Conservation (phyloP, 352 stramenopile genomes). For the Peronospora destructor region DNA sequence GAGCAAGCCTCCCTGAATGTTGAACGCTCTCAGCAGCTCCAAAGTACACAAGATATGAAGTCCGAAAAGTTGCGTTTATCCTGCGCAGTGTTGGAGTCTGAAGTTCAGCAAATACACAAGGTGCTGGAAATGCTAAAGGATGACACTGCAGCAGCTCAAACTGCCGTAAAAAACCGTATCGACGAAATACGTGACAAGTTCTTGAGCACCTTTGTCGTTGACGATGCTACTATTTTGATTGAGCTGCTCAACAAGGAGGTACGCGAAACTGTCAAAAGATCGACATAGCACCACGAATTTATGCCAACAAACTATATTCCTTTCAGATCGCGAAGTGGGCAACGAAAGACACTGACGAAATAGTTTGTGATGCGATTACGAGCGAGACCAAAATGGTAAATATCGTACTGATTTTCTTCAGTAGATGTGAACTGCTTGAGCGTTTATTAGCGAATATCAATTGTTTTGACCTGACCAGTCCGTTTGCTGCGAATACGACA, state of each 20-base stretch:
- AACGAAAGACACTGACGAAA: slow-evolving; percentile 8
- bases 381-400: slow-evolving; percentile 13
- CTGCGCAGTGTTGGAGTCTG: slow-evolving; percentile 16
- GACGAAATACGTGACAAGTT: slow-evolving; percentile 34
- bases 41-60: slow-evolving; percentile 12
- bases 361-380: slow-evolving; percentile 9
- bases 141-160: slow-evolving; percentile 16
- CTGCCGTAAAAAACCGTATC: slow-evolving; percentile 27
- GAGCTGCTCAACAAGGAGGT: slow-evolving; percentile 30
- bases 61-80: slow-evolving; percentile 20
- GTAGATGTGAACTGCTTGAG: not conserved
- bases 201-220: slow-evolving; percentile 24
- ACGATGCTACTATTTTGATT: slow-evolving; percentile 20
- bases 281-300: not conserved
- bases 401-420: not conserved
- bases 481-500: slow-evolving; percentile 8
- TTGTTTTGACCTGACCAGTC: slow-evolving; percentile 1
- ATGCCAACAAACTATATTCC: not conserved
- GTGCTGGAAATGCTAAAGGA: slow-evolving; percentile 6
- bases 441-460: not conserved
- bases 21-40: slow-evolving; percentile 8
- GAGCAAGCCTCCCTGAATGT: slow-evolving; percentile 9
- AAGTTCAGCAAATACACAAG: slow-evolving; percentile 11
- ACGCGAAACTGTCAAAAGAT: slow-evolving; percentile 1
- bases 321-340: slow-evolving; percentile 13